Evolutionary conservation across 768 basidiomycete genomes (phyloP).

Genomic region (Cubamyces sp.): DNA sequence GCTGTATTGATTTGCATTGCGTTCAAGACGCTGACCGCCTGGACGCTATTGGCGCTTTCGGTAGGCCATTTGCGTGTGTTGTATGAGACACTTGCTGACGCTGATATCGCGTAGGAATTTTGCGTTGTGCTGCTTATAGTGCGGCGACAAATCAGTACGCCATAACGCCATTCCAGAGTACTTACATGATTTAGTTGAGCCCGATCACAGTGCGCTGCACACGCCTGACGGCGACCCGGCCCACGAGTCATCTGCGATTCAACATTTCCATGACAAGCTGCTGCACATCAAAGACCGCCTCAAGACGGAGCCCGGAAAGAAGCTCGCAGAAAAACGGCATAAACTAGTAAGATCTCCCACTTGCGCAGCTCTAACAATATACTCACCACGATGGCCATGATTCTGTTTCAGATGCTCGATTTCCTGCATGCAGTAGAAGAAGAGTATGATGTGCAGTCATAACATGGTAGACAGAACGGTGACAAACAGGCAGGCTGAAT

Average conservation of each 20-base stretch:
- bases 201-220: conserved; percentile 44
- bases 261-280: conserved; percentile 88
- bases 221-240: conserved; percentile 51
- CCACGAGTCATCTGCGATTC: conserved; percentile 57
- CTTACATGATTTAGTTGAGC: conserved; percentile 8
- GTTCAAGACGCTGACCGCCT: conserved; percentile 58
- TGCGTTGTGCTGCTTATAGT: conserved; percentile 53
- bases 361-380: background rate
- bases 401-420: conserved; percentile 54
- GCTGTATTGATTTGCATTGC: conserved; percentile 77
- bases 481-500: too few relatives aligned
- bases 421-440: conserved; percentile 64
- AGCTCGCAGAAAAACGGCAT: conserved; percentile 73
- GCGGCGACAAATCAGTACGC: conserved; percentile 40
- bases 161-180: background rate
- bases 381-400: background rate
- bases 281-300: conserved; percentile 72
- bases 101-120: conserved; percentile 38
- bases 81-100: background rate
- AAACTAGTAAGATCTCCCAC: conserved; percentile 52
- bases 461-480: too few relatives aligned
- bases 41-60: conserved; percentile 57
- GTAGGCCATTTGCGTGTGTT: conserved; percentile 31
- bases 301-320: conserved; percentile 75
- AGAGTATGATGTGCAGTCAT: conserved; percentile 43